Evolutionary conservation across 805 yeast genomes (phyloP), one percentile per base, ranked within the genome.

Genomic region (Candida broadrunensis): DNA sequence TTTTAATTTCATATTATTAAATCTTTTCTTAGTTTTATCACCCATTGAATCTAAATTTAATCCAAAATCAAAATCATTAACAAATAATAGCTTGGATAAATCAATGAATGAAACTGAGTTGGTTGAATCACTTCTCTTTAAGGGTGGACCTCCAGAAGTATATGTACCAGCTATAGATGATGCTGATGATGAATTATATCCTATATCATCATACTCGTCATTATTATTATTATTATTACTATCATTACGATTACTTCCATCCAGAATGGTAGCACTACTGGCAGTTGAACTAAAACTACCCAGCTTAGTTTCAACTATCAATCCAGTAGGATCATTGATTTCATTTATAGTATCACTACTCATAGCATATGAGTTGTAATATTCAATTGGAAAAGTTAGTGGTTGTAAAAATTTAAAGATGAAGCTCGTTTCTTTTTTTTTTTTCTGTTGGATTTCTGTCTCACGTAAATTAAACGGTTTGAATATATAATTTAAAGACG

Each of bases 61-160:
- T 9, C 74, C 75, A 42, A 67, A 70, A 44, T 70, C 75, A 42
- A 67, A 70, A 39, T 70, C 75, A n/a, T 62, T 65, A 36, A 60
- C 50, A 40, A 68, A 58, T 18, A 67, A 43, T n/a, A 69, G 54
- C 43, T 61, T 63, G 27, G 65, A 55, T 31, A 70, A 46, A 42
- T 70, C 75, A 16, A 67, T 49, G 41, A 55, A 67, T 18, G 65
- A 55, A 13, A 61, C 50, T 11, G 69, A 60, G 9, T 47, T 39
- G 8, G 53, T 38, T 2, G 65, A 60, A 35, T 60, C 58, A 33
- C 58, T 51, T 35, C 65, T 41, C 26, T 34, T 48, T 17, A 55
- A 38, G 7, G 7, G 7, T 16, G 15, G 1, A 15, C 45, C 39
- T n/a, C n/a, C n/a, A 3, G 43, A 17, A 26, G 2, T 24, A 14